Percentiles rank a stretch among this genome's conserved stretches.
Evolutionary conservation across 352 stramenopile genomes (phyloP).

Genomic region (Phytophthora foliorum): DNA sequence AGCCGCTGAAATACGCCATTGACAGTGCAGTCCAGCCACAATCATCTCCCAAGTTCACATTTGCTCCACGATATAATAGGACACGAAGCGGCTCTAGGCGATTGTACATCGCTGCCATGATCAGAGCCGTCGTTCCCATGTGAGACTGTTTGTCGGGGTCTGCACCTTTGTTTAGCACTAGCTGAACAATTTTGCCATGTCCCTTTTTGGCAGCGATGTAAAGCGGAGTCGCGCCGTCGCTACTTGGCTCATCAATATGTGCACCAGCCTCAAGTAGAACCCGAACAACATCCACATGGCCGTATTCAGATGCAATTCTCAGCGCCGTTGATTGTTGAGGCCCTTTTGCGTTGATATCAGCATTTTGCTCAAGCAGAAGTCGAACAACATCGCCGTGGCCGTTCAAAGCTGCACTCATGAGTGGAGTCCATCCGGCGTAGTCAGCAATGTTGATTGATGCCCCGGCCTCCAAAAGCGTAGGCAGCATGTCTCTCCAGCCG

Average conservation of each 20-base stretch:
- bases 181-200: conserved; percentile 14
- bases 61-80: conserved; percentile 16
- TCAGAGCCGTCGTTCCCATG: conserved; percentile 8
- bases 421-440: too few relatives aligned
- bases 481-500: too few relatives aligned
- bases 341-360: too few relatives aligned
- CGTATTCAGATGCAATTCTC: too few relatives aligned
- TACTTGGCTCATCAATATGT: conserved; percentile 12
- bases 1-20: conserved; percentile 29
- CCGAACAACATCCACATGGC: conserved; percentile 12
- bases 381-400: too few relatives aligned
- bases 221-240: conserved; percentile 16
- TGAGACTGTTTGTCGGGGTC: conserved; percentile 10
- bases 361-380: too few relatives aligned
- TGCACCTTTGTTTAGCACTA: conserved; percentile 14
- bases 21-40: conserved; percentile 10
- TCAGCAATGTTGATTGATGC: too few relatives aligned
- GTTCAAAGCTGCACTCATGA: too few relatives aligned
- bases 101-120: conserved; percentile 18
- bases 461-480: too few relatives aligned
- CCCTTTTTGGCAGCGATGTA: conserved; percentile 16
- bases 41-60: conserved; percentile 17
- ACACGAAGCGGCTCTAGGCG: conserved; percentile 19
- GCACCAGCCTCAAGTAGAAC: conserved; percentile 6
- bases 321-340: too few relatives aligned